Evolutionary conservation across 1,139 yeast species (phyloP).

Genomic region (Hyphopichia khmerensis): DNA sequence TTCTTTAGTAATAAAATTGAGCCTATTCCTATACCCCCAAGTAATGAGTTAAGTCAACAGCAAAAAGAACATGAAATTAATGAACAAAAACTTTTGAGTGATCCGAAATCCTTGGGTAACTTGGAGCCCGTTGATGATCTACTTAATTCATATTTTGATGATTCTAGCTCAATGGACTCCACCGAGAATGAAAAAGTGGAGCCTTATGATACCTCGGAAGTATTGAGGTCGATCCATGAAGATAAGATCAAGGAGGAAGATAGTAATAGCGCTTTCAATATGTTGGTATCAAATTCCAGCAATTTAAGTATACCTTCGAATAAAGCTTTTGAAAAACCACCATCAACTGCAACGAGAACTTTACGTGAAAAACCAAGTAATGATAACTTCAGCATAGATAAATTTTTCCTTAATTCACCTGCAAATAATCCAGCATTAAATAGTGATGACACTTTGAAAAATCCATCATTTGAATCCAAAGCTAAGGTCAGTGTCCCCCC

Average conservation of each 20-base stretch:
- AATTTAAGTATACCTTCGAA: not conserved
- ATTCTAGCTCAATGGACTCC: conserved; percentile 37
- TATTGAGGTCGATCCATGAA: conserved; percentile 7
- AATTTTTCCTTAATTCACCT: not conserved
- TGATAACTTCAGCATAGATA: conserved; percentile 1
- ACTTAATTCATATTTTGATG: conserved; percentile 45
- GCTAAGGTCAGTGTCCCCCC: not conserved
- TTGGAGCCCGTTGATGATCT: conserved; percentile 45
- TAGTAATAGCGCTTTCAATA: not conserved
- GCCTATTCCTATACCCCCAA: conserved; percentile 11
- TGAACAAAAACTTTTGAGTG: conserved; percentile 9
- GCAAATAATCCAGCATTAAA: not conserved
- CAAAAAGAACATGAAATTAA: conserved; percentile 3
- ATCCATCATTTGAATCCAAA: not conserved
- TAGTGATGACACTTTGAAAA: not conserved
- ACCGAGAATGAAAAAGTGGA: conserved; percentile 18
- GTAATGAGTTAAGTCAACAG: conserved; percentile 5
- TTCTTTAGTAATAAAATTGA: conserved; percentile 18
- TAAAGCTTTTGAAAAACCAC: not conserved
- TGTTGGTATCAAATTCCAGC: not conserved
- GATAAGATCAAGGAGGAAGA: not conserved
- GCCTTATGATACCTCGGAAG: conserved; percentile 12
- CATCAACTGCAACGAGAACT: not conserved
- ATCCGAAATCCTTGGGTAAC: conserved; percentile 9
- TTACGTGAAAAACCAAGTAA: conserved; percentile 1